Evolutionary conservation across 331 rosid species (phyloP), one percentile per base, ranked within the genome.

Genomic region (Rhamnella rubrinervis): DNA sequence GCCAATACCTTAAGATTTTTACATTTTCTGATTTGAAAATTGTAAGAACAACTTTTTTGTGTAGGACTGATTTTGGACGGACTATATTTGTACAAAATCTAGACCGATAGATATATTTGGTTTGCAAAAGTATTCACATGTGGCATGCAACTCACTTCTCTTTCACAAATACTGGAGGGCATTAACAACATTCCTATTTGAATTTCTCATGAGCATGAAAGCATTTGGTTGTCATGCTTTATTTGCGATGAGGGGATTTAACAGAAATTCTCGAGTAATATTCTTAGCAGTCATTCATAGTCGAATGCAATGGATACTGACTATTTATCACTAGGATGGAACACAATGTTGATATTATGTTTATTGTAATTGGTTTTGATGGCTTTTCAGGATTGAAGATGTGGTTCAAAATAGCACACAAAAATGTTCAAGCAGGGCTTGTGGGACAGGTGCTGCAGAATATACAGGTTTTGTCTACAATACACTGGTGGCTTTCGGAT

Each of bases 391-490:
- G 72, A 50, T 35, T 31, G 20, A 55, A 57, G 69, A 76, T 61
- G 57, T 18, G 56, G 65, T 55, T 41, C 62, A 50, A 65, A 68
- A 65, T n/a, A 39, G 26, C 35, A 13, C 68, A 4, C 84, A 63
- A 60, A 65, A 37, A 49, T 66, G 49, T 41, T 49, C 68, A 28
- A 69, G 16, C 12, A 57, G 37, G 65, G 71, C 66, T 44, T 72
- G 11, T 31, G 57, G n/a, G 63, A 70, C 25, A 18, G 69, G 73
- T 1, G 17, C 25, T 35, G 41, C 47, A 25, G 74, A 55, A 73
- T 69, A 59, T 57, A 65, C 75, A 77, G 79, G 82, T 77, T 49
- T 58, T 9, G 38, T 72, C 60, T 60, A 51, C 23, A 23, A 23
- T 23, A 23, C 63, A 7, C 65, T 44, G 1, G 49, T 47, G 15